These are phyloP conservation scores for Lophiostoma macrostomum DNA, from an alignment of 495 filamentous ascomycete species.

Conservation along the genomic window DNA sequence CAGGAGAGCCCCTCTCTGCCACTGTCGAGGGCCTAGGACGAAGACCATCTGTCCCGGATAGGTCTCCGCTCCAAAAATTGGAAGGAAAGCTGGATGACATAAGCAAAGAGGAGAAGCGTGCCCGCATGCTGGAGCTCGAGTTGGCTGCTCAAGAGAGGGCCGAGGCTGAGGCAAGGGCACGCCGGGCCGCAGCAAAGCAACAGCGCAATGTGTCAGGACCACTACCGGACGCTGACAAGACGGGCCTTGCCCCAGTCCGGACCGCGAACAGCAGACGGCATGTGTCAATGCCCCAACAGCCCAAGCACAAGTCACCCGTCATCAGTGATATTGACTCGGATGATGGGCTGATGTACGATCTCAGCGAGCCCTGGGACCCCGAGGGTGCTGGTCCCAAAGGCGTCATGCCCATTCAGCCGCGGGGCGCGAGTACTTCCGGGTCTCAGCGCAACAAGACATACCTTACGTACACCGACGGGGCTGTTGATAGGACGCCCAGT, in stretches of 20 bases:
- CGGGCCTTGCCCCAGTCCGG: slow-evolving; percentile 1
- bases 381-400: neutral
- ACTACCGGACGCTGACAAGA: slow-evolving; percentile 2
- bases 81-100: slow-evolving; percentile 84
- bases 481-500: slow-evolving; percentile 3
- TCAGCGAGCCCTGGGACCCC: slow-evolving; percentile 32
- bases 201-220: slow-evolving; percentile 31
- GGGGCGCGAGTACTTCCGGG: no score
- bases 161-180: slow-evolving; percentile 34
- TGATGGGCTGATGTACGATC: slow-evolving; percentile 19
- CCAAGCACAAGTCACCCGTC: neutral
- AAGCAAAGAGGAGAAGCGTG: slow-evolving; percentile 86
- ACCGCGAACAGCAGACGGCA: slow-evolving; percentile 20
- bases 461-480: slow-evolving; percentile 8
- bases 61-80: slow-evolving; percentile 87
- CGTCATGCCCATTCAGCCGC: neutral
- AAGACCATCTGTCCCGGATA: slow-evolving; percentile 63
- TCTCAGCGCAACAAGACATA: slow-evolving; percentile 26
- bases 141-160: slow-evolving; percentile 54
- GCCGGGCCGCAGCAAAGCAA: slow-evolving; percentile 20
- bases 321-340: slow-evolving; percentile 8
- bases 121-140: slow-evolving; percentile 77
- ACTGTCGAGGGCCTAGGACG: slow-evolving; percentile 10
- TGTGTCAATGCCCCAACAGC: slow-evolving; percentile 29
- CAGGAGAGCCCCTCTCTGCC: neutral